These are phyloP conservation scores for Zangia roseola DNA, from an alignment of 768 basidiomycete genomes.

Conservation along the genomic window DNA sequence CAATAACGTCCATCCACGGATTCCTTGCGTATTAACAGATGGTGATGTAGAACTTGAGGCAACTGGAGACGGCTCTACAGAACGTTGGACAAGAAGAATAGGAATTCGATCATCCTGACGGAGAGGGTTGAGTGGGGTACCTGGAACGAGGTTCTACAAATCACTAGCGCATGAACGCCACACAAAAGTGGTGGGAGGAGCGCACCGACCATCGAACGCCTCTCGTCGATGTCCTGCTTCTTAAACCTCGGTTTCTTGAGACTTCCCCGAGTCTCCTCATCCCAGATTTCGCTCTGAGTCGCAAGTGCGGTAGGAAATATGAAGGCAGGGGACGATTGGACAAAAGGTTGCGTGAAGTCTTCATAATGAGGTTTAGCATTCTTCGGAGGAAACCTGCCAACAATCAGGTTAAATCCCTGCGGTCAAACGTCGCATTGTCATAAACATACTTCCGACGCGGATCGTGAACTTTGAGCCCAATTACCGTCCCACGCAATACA, in stretches of 20 bases:
- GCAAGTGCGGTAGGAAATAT: constrained; percentile 55
- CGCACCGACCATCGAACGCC: constrained; percentile 62
- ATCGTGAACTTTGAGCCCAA: constrained; percentile 81
- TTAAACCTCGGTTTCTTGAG: constrained; percentile 66
- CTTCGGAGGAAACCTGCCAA: constrained; percentile 76
- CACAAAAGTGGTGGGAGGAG: neutral
- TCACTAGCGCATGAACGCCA: neutral
- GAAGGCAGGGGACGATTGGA: constrained; percentile 29
- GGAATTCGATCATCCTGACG: constrained; percentile 84
- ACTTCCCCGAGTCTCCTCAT: constrained; percentile 49
- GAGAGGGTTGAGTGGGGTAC: constrained; percentile 61
- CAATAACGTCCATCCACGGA: constrained; percentile 88
- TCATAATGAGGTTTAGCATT: constrained; percentile 51
- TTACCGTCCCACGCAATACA: constrained; percentile 69
- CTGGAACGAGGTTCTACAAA: constrained; percentile 71
- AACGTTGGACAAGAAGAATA: constrained; percentile 77
- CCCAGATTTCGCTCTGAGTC: constrained; percentile 74
- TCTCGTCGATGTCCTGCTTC: constrained; percentile 84
- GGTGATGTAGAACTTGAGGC: constrained; percentile 14
- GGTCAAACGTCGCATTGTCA: neutral
- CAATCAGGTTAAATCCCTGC: neutral
- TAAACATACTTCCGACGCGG: constrained; percentile 75
- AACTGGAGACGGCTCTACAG: constrained; percentile 45
- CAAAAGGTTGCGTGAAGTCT: constrained; percentile 24
- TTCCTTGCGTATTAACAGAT: constrained; percentile 35